Evolutionary conservation across 768 basidiomycete species (phyloP).

Genomic region (Gymnopilus junonius): DNA sequence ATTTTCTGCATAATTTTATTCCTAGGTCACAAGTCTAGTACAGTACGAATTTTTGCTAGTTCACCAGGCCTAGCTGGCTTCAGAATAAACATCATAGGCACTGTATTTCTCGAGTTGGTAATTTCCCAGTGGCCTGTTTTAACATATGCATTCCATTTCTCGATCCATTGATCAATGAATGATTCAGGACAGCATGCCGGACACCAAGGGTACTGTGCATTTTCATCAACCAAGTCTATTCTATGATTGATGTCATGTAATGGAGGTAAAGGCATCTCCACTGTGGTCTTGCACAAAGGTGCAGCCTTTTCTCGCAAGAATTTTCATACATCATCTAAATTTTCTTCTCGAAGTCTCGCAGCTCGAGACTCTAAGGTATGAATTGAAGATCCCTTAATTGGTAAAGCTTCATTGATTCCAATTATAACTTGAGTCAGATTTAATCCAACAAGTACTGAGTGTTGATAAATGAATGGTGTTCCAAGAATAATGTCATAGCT

Average conservation of each 20-base stretch:
- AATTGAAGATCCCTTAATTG: conserved; percentile 20
- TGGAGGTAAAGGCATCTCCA: conserved; percentile 36
- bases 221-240: conserved; percentile 41
- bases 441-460: conserved; percentile 29
- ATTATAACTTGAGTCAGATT: conserved; percentile 29
- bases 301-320: conserved; percentile 25
- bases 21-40: conserved; percentile 34
- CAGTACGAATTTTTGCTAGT: conserved; percentile 23
- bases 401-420: conserved; percentile 22
- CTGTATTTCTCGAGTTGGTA: conserved; percentile 31
- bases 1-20: conserved; percentile 41
- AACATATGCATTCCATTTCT: conserved; percentile 30
- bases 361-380: conserved; percentile 10
- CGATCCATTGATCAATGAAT: conserved; percentile 26
- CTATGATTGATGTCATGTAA: conserved; percentile 42
- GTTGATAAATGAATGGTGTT: conserved; percentile 41
- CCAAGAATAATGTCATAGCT: conserved; percentile 46
- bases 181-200: conserved; percentile 39
- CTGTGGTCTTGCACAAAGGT: conserved; percentile 27
- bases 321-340: conserved; percentile 14
- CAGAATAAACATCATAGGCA: conserved; percentile 36
- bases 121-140: conserved; percentile 32
- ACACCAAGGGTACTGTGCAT: conserved; percentile 34
- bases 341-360: conserved; percentile 9
- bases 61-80: conserved; percentile 20